Evolutionary conservation across 441 rosid species (phyloP), one percentile per base, ranked within the genome.

Genomic region (Populus trichocarpa): DNA sequence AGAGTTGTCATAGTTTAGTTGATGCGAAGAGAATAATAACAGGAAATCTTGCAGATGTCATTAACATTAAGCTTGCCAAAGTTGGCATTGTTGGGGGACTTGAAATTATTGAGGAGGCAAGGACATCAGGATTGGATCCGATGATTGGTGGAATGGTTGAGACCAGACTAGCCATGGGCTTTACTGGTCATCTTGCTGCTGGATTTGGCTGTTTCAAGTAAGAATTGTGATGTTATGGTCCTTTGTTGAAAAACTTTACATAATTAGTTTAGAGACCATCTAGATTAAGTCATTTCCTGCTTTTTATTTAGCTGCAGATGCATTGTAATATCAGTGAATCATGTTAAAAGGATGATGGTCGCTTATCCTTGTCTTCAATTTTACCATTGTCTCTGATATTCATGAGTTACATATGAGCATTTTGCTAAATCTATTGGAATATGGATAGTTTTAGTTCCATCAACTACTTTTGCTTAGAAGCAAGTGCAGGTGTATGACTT

Each of bases 71-170:
- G 88, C 96, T 93, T 33, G 93, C 97, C 4, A 96, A 94, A 90
- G 79, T 89, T 50, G 99, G 99, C 30, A 89, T 94, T 53, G 53
- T 90, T 26, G 96, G 91, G 70, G 96, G 95, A 69, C 92, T 91
- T 69, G 92, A 94, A 76, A 84, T 94, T 53, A 90, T 94, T 20
- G 93, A 90, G 75, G 81, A 85, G 73, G 96, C 91, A 69, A 87
- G 86, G 80, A 83, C 81, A 25, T 83, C 93, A 2, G 93, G 93
- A 18, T 77, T 94, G 84, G 87, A 84, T 79, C 86, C 92, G 61
- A 96, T 94, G 97, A 90, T 94, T 26, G 97, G 93, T 71, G 98
- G 98, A 75, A 90, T 92, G 98, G 97, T 93, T 72, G 99, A 96
- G 86, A 96, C 97, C 38, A 87, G 97, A 81, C 76, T 96, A 67